Evolutionary conservation across 2,329 filamentous ascomycete species (phyloP).

Genomic region (Cladophialophora carrionii): DNA sequence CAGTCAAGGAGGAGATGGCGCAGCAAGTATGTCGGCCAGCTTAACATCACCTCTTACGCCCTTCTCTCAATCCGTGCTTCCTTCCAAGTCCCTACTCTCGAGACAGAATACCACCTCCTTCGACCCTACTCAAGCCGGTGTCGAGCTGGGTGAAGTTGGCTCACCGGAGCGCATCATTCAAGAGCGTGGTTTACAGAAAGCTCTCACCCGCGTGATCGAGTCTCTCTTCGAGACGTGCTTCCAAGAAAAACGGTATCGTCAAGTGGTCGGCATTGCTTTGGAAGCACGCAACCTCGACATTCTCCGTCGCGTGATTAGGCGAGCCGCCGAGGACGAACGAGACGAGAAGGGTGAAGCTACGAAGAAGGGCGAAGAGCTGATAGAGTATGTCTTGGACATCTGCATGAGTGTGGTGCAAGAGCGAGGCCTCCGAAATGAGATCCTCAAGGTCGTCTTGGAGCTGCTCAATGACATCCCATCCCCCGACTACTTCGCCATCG

Average conservation of each 20-base stretch:
- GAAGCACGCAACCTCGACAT: slow-evolving; percentile 92
- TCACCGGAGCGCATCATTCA: slow-evolving; percentile 65
- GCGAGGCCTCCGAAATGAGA: slow-evolving; percentile 78
- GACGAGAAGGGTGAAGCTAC: slow-evolving; percentile 61
- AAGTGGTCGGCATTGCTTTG: slow-evolving; percentile 95
- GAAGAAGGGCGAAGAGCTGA: slow-evolving; percentile 79
- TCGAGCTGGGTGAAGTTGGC: slow-evolving; percentile 60
- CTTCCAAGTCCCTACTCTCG: slow-evolving; percentile 93
- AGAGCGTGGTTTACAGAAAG: slow-evolving; percentile 73
- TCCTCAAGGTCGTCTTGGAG: slow-evolving; percentile 87
- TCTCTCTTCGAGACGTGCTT: slow-evolving; percentile 91
- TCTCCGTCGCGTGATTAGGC: slow-evolving; percentile 80
- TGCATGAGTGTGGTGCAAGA: slow-evolving; percentile 99
- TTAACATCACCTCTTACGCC: slow-evolving; percentile 88
- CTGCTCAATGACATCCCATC: slow-evolving; percentile 90
- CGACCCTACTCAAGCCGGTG: slow-evolving; percentile 59
- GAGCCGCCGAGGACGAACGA: slow-evolving; percentile 85
- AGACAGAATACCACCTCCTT: slow-evolving; percentile 69
- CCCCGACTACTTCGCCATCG: slow-evolving; percentile 97
- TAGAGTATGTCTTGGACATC: slow-evolving; percentile 94
- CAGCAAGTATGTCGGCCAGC: slow-evolving; percentile 65
- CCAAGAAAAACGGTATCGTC: slow-evolving; percentile 81
- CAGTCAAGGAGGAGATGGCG: slow-evolving; percentile 66
- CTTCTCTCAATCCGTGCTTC: slow-evolving; percentile 90
- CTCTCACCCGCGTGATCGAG: slow-evolving; percentile 81